These are phyloP conservation scores for Capsicum rhomboideum DNA, from an alignment of 257 asterid species.

Conservation along the genomic window DNA sequence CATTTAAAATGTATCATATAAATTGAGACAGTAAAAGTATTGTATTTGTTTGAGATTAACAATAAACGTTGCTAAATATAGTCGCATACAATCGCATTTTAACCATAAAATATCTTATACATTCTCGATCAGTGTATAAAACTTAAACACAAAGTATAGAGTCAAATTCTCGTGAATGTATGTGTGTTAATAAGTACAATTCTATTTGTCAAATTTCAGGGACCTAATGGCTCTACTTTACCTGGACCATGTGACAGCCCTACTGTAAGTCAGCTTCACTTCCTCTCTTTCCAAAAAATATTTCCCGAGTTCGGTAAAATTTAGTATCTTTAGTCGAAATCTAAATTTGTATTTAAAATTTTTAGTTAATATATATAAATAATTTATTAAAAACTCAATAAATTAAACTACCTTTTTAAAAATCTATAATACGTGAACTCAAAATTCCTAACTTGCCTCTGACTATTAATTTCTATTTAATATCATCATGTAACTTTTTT, in stretches of 20 bases:
- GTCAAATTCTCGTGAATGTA: background rate
- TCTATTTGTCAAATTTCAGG: slow-evolving; percentile 40
- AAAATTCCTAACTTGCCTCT: too few relatives aligned
- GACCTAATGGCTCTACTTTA: slow-evolving; percentile 86
- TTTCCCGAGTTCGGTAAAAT: too few relatives aligned
- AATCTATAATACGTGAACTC: too few relatives aligned
- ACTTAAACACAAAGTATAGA: background rate
- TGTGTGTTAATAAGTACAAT: background rate
- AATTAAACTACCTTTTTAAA: too few relatives aligned
- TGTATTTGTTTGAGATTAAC: background rate
- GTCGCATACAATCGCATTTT: background rate
- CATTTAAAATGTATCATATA: too few relatives aligned
- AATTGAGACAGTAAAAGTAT: background rate
- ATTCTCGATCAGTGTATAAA: background rate
- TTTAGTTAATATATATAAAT: too few relatives aligned
- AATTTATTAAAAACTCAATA: background rate
- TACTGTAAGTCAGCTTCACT: slow-evolving; percentile 43
- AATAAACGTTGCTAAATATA: background rate
- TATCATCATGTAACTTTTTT: background rate
- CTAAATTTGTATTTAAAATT: too few relatives aligned
- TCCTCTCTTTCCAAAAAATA: background rate
- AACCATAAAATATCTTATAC: background rate
- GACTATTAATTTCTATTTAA: too few relatives aligned
- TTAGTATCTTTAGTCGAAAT: too few relatives aligned
- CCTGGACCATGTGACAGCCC: slow-evolving; percentile 98